phyloP scores from a whole-genome alignment of 306 rosid genomes.

The Senna tora region DNA sequence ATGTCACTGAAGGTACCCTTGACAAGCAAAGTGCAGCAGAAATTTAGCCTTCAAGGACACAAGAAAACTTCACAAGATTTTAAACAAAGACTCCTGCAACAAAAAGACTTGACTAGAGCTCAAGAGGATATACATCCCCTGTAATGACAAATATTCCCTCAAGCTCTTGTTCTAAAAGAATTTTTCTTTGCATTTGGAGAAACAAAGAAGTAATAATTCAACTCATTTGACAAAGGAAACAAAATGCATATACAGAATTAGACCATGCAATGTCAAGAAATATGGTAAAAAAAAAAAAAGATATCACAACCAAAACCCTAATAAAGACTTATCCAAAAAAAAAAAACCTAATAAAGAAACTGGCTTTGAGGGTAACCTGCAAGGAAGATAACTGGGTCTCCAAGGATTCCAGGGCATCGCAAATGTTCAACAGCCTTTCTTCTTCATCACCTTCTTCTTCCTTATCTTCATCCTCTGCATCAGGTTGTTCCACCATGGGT shows the following conservation, averaged over 20 bases:
- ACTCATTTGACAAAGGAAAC: not conserved
- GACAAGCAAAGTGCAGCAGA: not conserved
- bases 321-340: not conserved
- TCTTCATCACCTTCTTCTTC: slow-evolving; percentile 44
- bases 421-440: slow-evolving; percentile 67
- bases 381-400: slow-evolving; percentile 83
- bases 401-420: slow-evolving; percentile 85
- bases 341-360: not conserved
- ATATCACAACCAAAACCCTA: slow-evolving; percentile 5
- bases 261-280: not conserved
- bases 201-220: not conserved
- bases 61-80: not conserved
- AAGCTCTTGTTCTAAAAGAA: not conserved
- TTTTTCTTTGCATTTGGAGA: not conserved
- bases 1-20: no score
- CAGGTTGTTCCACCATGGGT: slow-evolving; percentile 11
- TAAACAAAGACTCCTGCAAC: not conserved
- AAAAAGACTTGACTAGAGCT: not conserved
- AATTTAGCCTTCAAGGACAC: not conserved
- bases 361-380: slow-evolving; percentile 55
- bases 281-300: not conserved
- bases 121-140: not conserved
- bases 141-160: not conserved
- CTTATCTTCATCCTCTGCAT: slow-evolving; percentile 47
- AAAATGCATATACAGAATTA: not conserved